Evolutionary conservation across 169 alveolate genomes (phyloP).

Genomic region (Besnoitia besnoiti): DNA sequence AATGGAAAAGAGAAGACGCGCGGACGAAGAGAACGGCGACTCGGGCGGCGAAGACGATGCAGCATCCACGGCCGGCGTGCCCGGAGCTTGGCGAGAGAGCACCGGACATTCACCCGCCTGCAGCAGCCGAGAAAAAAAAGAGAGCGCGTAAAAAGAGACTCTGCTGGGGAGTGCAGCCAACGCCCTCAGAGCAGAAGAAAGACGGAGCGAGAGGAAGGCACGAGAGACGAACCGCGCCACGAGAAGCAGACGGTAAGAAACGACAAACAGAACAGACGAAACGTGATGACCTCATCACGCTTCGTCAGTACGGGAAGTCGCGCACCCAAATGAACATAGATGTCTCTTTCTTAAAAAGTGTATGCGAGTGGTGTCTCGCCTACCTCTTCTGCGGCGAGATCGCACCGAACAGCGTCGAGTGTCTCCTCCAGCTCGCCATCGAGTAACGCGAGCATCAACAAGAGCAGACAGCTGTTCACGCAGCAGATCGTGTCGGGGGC

Average conservation of each 20-base stretch:
- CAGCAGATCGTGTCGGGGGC: slow-evolving; percentile 51
- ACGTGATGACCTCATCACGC: too few species aligned
- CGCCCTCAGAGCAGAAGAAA: neutral
- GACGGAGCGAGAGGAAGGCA: neutral
- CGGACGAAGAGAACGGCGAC: neutral
- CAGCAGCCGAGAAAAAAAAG: neutral
- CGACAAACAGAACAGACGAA: too few species aligned
- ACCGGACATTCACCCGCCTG: neutral
- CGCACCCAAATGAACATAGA: too few species aligned
- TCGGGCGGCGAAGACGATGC: neutral
- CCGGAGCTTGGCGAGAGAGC: neutral
- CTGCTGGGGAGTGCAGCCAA: too few species aligned
- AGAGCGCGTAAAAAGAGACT: too few species aligned
- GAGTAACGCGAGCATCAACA: slow-evolving; percentile 46
- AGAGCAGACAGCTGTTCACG: slow-evolving; percentile 44
- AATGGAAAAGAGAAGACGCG: neutral
- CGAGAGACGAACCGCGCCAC: neutral
- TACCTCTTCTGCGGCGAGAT: slow-evolving; percentile 39
- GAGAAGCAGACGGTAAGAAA: neutral
- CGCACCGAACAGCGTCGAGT: neutral
- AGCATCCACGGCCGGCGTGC: neutral
- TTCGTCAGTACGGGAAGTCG: too few species aligned
- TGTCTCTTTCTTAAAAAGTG: too few species aligned
- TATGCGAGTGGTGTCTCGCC: too few species aligned
- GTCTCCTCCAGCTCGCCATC: slow-evolving; percentile 48